These are phyloP conservation scores for Diospyros kaki DNA, from an alignment of 148 eudicot species.

Conservation along the genomic window DNA sequence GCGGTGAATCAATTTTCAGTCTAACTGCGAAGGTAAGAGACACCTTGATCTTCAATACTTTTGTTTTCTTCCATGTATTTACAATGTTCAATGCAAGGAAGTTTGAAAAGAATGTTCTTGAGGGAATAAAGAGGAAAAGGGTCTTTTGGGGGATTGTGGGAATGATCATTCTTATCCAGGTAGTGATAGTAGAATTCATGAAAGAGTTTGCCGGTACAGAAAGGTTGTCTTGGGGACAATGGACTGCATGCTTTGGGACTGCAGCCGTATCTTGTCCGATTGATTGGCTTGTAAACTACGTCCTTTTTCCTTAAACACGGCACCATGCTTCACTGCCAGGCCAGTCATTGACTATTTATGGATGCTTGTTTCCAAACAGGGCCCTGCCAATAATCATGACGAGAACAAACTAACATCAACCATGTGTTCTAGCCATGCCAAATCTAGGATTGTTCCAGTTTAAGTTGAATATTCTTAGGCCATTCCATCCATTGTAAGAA, in stretches of 20 bases:
- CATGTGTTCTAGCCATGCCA: too few relatives aligned
- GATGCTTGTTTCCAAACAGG: too few relatives aligned
- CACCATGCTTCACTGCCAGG: too few relatives aligned
- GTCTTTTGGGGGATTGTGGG: slow-evolving; percentile 7
- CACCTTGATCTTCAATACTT: slow-evolving; percentile 16
- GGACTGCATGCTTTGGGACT: slow-evolving; percentile 8
- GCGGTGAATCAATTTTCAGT: not conserved
- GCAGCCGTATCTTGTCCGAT: slow-evolving; percentile 15
- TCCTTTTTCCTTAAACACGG: not conserved
- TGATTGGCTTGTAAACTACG: not conserved
- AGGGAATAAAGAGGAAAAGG: slow-evolving; percentile 6
- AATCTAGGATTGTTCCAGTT: too few relatives aligned
- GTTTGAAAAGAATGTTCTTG: slow-evolving; percentile 9
- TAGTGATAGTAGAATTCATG: slow-evolving; percentile 15
- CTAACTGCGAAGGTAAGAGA: not conserved
- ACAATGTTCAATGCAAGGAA: slow-evolving; percentile 1
- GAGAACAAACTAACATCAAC: too few relatives aligned
- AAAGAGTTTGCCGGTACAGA: slow-evolving; percentile 10
- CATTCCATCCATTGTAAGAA: too few relatives aligned
- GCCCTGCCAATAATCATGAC: too few relatives aligned
- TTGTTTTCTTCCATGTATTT: slow-evolving; percentile 16
- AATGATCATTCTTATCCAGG: slow-evolving; percentile 7
- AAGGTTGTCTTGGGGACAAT: slow-evolving; percentile 12
- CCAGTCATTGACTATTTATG: too few relatives aligned
- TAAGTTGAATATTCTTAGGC: too few relatives aligned